Base-by-base conservation (phyloP, 768 basidiomycete genomes). In the Cyathus striatus region DNA sequence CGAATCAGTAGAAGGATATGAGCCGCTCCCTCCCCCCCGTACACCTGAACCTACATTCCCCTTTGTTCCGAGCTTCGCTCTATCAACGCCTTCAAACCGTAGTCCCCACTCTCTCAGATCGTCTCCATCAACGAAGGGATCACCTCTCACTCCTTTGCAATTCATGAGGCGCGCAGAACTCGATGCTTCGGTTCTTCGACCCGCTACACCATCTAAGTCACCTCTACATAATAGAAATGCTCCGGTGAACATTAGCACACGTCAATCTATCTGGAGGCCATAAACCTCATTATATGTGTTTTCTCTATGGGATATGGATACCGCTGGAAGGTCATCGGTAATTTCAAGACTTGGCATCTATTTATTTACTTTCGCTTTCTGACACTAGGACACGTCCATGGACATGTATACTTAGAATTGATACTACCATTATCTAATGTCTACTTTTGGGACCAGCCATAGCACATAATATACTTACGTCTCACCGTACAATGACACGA, bases 91-190 rank as follows among this genome's bases (percentile, higher is more conserved):
- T 1, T 73, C 68, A 32, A 71, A 71, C 6, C 66, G 64, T 34
- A 78, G 76, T 44, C 75, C 75, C 13, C 69, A 63, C 12, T 79
- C 76, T 9, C 49, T 76, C n/a, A 65, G 60, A 46, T 75, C 74
- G 20, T 65, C 71, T 5, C 70, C 75, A 14, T 78, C 80, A 21
- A 70, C 72, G 1, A 75, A 81, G 24, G 82, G 83, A 12, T 89
- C 89, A 0, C 86, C 90, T 9, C 59, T 91, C 40, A 81, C 82
- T 6, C 79, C 91, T 1, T 64, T 95, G 36, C 90, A 94, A 57
- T 93, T 91, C 63, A 78, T 95, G 49, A 74, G 90, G 43, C 79
- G 83, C 38, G 91, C 86, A 27, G 85, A 86, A 30, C 68, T 65
- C 21, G 83, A 84, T 14, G 45, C 47, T 26, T 65, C 69, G 38